Conservation (phyloP, 2,329 filamentous ascomycete species). For the Fusarium succisae region DNA sequence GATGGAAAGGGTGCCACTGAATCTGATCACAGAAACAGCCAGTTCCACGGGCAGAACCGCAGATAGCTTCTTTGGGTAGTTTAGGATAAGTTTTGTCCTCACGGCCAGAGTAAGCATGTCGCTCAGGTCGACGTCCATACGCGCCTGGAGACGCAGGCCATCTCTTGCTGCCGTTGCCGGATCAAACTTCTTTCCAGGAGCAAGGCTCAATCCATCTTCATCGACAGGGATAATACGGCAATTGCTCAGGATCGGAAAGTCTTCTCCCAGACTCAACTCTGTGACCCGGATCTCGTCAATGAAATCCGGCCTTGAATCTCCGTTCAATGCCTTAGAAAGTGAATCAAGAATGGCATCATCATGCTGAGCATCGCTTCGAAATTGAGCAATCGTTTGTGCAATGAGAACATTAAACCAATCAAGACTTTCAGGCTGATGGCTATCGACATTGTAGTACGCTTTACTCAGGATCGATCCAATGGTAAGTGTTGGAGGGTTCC, state of each 20-base stretch:
- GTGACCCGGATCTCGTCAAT: conserved; percentile 93
- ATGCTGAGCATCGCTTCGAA: conserved; percentile 89
- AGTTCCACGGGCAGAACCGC: conserved; percentile 92
- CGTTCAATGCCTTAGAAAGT: conserved; percentile 86
- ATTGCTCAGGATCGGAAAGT: conserved; percentile 99
- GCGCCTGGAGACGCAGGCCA: conserved; percentile 84
- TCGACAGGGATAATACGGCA: conserved; percentile 93
- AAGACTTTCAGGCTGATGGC: conserved; percentile 93
- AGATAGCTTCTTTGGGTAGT: conserved; percentile 90
- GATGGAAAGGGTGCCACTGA: conserved; percentile 92
- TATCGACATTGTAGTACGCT: conserved; percentile 96
- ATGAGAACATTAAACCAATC: conserved; percentile 99
- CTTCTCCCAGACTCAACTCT: conserved; percentile 92
- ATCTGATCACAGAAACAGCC: conserved; percentile 89
- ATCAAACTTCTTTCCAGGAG: conserved; percentile 60
- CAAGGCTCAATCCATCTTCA: conserved; percentile 74
- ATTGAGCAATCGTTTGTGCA: conserved; percentile 95
- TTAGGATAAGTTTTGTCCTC: conserved; percentile 92
- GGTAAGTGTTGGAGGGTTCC: conserved; percentile 78
- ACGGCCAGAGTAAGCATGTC: conserved; percentile 95
- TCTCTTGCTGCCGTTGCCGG: conserved; percentile 63
- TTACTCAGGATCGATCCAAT: conserved; percentile 95
- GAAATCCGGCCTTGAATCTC: conserved; percentile 87
- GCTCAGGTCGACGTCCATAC: conserved; percentile 96
- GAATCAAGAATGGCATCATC: conserved; percentile 90